phyloP scores from a whole-genome alignment of 2,329 filamentous ascomycete species.

The Pseudogymnoascus sp. region DNA sequence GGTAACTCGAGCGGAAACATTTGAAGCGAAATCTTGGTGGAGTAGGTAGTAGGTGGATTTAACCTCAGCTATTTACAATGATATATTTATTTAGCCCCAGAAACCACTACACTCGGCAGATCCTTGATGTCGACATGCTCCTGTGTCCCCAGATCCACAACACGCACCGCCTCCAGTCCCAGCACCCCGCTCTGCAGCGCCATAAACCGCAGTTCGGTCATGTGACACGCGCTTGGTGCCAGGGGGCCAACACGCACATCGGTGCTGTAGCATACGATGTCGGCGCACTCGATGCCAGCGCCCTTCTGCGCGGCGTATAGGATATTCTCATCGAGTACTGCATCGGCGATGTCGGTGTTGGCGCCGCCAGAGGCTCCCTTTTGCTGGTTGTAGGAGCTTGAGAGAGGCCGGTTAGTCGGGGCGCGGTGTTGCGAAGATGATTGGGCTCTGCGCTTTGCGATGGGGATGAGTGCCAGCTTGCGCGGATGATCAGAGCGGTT shows the following conservation, averaged over 20 bases:
- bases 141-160: slow-evolving; percentile 65
- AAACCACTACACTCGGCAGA: slow-evolving; percentile 58
- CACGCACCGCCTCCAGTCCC: slow-evolving; percentile 61
- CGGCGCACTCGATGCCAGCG: slow-evolving; percentile 53
- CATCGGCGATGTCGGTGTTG: slow-evolving; percentile 44
- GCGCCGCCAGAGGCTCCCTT: slow-evolving; percentile 20
- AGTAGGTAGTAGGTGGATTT: not conserved
- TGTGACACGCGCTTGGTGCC: slow-evolving; percentile 63
- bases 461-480: slow-evolving; percentile 61
- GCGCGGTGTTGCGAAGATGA: slow-evolving; percentile 35
- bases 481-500: slow-evolving; percentile 57
- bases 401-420: slow-evolving; percentile 36
- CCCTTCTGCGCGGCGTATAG: slow-evolving; percentile 64
- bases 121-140: slow-evolving; percentile 72
- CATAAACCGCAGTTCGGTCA: slow-evolving; percentile 64
- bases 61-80: not conserved
- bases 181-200: slow-evolving; percentile 57
- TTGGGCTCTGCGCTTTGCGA: slow-evolving; percentile 55
- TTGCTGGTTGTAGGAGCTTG: slow-evolving; percentile 33
- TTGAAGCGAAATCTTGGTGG: not conserved
- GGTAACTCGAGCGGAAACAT: not conserved
- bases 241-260: slow-evolving; percentile 68
- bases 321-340: slow-evolving; percentile 63
- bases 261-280: slow-evolving; percentile 66
- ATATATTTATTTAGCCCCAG: slow-evolving; percentile 7